Base-by-base conservation (phyloP, 371 early-diverging fungal genomes). In the Mortierella sp. region DNA sequence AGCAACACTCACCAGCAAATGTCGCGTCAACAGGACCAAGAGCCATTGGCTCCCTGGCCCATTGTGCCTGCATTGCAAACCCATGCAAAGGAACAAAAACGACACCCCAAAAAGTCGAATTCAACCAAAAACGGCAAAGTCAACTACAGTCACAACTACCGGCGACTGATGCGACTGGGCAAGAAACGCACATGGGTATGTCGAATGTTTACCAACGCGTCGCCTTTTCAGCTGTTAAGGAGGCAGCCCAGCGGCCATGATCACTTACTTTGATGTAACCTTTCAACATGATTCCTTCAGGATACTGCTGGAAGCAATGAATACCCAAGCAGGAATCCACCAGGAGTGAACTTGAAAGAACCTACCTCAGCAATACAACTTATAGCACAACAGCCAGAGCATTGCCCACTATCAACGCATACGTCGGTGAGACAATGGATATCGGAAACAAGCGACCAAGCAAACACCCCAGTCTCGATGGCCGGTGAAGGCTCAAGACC, bases 101-200 rank as follows among this genome's bases (percentile, higher is more conserved):
- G 0, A 10, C 42, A 24, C 24, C 42, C 8, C 9, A 68, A 42
- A 34, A 38, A 42, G 42, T 28, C 34, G 19, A 38, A 65, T 38
- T 38, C 38, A 34, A 65, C 38, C 68, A 68, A 9, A 8, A 38
- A 21, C 44, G 9, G 1, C 68, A 34, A 34, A 16, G 34, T 68
- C 42, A 21, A 9, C 42, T 68, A 68, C 68, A 68, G 68, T 24
- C 44, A 42, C 68, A 42, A 68, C 68, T 68, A 68, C 44, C 34
- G 24, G 24, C 24, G 68, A 3, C 44, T 68, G 19, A 68, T 68
- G 68, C 68, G 24, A 34, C 21, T 68, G 24, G 68, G 38, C 21
- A 38, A 24, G 24, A 68, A 42, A 68, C 68, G 68, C 38, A 68
- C 68, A 38, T 38, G 38, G 44, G 68, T 68, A 68, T 38, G 68